These are phyloP conservation scores for Vanrija pseudolonga DNA, from an alignment of 1,284 basidiomycete genomes.

Conservation along the genomic window DNA sequence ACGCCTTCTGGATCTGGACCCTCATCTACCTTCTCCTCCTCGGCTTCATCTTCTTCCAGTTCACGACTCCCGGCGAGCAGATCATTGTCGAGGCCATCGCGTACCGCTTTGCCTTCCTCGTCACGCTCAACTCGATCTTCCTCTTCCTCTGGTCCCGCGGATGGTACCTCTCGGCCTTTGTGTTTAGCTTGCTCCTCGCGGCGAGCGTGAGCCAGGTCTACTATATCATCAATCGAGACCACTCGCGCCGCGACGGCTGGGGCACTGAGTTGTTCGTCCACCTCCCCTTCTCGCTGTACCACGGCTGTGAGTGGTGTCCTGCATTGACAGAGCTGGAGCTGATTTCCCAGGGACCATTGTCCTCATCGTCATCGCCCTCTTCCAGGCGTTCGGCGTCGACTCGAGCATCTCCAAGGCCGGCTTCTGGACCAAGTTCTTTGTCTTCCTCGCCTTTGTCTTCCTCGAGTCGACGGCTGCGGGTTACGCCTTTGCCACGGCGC, in stretches of 20 bases:
- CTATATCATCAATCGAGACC: constrained; percentile 82
- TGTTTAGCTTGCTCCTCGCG: constrained; percentile 70
- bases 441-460: constrained; percentile 87
- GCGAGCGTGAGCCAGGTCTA: constrained; percentile 67
- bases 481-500: constrained; percentile 81
- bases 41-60: constrained; percentile 85
- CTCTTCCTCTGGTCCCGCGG: constrained; percentile 68
- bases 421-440: constrained; percentile 87
- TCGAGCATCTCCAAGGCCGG: constrained; percentile 64
- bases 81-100: constrained; percentile 78
- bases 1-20: constrained; percentile 51
- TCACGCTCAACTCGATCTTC: constrained; percentile 77
- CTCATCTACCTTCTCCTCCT: constrained; percentile 81
- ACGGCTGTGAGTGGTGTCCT: constrained; percentile 61
- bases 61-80: constrained; percentile 64
- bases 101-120: constrained; percentile 85
- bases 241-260: constrained; percentile 58
- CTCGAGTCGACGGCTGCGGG: constrained; percentile 86
- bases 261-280: constrained; percentile 62
- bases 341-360: constrained; percentile 65
- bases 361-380: constrained; percentile 78
- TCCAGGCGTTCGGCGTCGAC: constrained; percentile 86
- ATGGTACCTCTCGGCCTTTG: constrained; percentile 72
- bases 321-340: no score
- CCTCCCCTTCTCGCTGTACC: constrained; percentile 82